A percentile compares a stretch with the other conserved stretches of the same genome.
Conservation (phyloP, 805 yeast genomes). For the Starmerella cellae region DNA sequence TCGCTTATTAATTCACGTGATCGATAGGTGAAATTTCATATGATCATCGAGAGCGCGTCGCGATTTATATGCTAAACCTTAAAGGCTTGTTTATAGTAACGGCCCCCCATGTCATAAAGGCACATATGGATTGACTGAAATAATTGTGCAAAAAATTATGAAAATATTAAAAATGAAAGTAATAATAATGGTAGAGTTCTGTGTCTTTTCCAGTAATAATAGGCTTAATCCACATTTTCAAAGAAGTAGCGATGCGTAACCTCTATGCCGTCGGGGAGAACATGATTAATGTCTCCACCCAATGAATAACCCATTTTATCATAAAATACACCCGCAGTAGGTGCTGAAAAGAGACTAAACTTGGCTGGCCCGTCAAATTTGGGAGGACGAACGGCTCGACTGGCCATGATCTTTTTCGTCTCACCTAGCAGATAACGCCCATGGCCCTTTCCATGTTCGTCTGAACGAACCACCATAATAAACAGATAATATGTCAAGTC, state of each 20-base stretch:
- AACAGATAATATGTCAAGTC: slow-evolving; percentile 5
- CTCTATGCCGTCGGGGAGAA: slow-evolving; percentile 1
- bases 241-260: slow-evolving; percentile 5
- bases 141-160: too few species aligned
- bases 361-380: slow-evolving; percentile 11
- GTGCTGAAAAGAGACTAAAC: slow-evolving; percentile 8
- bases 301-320: background rate
- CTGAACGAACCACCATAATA: slow-evolving; percentile 6
- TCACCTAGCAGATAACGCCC: slow-evolving; percentile 6
- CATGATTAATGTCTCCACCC: slow-evolving; percentile 1
- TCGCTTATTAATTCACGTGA: too few species aligned
- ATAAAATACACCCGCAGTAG: slow-evolving; percentile 15
- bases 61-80: too few species aligned
- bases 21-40: too few species aligned
- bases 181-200: too few species aligned
- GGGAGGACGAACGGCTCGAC: slow-evolving; percentile 5
- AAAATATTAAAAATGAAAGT: too few species aligned
- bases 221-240: slow-evolving; percentile 4
- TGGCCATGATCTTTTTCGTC: background rate
- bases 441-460: slow-evolving; percentile 12
- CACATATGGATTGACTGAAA: too few species aligned
- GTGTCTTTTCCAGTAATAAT: too few species aligned
- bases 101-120: too few species aligned
- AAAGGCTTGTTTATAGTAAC: too few species aligned
- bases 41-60: too few species aligned